Base-by-base conservation (phyloP, 2,329 filamentous ascomycete species). In the Sporothrix brasiliensis region DNA sequence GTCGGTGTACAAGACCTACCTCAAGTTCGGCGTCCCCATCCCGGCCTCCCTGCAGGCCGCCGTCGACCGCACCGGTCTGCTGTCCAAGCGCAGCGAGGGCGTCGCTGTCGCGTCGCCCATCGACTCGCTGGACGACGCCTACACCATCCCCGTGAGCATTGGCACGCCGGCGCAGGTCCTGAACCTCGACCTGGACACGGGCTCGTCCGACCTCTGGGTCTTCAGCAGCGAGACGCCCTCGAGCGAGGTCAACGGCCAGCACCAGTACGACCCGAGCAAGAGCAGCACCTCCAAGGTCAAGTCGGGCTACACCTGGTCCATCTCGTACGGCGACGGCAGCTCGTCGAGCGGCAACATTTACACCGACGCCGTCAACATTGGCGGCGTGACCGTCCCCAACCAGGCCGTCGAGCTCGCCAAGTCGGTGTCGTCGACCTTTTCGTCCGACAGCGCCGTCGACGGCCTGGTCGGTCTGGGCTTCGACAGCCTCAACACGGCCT, bases 101-200 rank as follows among this genome's bases (percentile, higher is more conserved):
- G 76, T 78, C 79, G 50, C 82, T 71, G 80, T 80, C 2, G 70
- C 78, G 30, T 80, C 82, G 21, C 82, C 79, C 21, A 84, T 85
- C 0, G 78, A 83, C 72, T 74, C 79, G n/a, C 78, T 81, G 67
- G 85, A 87, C 73, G 76, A 77, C 27, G 82, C 85, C 73, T 71
- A 71, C 70, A 67, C 70, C 21, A 71, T 71, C 49, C 79, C 80
- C 5, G 79, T 83, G 14, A 75, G 79, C 52, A 80, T 83, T n/a
- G 82, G 82, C 16, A 81, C 76, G 14, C 77, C 78, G 24, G 58
- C 73, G 2, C 77, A 78, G 70, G 68, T 70, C 3, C 75, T 79
- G 21, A 74, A 75, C 58, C 73, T 79, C 21, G 76, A 78, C 71
- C 73, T 79, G 63, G 78, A 79, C 74, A 78, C 77, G 2, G 78